Conservation (phyloP, 148 eudicot species). For the Camellia sinensis region DNA sequence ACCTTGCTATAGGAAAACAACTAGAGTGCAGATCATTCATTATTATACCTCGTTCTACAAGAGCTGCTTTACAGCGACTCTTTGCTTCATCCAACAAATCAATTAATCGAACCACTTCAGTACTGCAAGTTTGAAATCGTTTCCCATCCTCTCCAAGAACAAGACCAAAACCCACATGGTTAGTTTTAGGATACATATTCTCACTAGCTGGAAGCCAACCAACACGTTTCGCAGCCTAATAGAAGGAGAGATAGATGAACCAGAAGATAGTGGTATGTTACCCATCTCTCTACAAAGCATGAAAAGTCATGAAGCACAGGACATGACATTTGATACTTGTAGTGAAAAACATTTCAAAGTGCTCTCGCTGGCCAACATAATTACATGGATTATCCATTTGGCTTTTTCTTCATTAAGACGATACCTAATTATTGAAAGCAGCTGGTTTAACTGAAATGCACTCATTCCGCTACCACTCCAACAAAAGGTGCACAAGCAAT, state of each 20-base stretch:
- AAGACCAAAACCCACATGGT: slow-evolving; percentile 97
- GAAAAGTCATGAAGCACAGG: neutral
- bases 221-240: slow-evolving; percentile 79
- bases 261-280: neutral
- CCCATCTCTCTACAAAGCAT: neutral
- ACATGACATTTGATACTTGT: slow-evolving; percentile 41
- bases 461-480: neutral
- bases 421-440: slow-evolving; percentile 56
- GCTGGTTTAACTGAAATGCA: slow-evolving; percentile 5
- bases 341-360: slow-evolving; percentile 85
- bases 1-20: neutral
- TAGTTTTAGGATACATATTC: slow-evolving; percentile 63
- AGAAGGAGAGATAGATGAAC: neutral
- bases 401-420: slow-evolving; percentile 96
- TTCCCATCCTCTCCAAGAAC: slow-evolving; percentile 96
- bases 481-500: neutral
- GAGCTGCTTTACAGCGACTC: slow-evolving; percentile 63
- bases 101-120: slow-evolving; percentile 79
- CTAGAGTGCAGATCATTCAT: neutral
- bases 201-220: slow-evolving; percentile 89
- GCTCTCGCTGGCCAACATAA: slow-evolving; percentile 96
- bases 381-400: slow-evolving; percentile 85
- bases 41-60: slow-evolving; percentile 66
- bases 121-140: slow-evolving; percentile 81
- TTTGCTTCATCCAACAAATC: slow-evolving; percentile 97